These are phyloP conservation scores for Ramalina peruviana DNA, from an alignment of 495 filamentous ascomycete species.

Conservation along the genomic window DNA sequence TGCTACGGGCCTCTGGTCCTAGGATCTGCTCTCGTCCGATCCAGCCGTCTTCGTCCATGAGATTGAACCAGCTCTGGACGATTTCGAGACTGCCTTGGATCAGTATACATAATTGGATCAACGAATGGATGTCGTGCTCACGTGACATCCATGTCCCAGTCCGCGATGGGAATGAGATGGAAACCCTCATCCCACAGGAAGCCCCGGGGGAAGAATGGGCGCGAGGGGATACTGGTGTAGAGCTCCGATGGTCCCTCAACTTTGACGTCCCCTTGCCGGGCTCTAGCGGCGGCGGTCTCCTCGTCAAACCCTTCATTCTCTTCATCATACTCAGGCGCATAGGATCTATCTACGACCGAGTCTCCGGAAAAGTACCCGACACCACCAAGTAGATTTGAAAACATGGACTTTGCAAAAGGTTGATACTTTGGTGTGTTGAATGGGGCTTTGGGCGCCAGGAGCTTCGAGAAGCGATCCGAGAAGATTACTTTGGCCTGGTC, in stretches of 20 bases:
- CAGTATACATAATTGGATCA: neutral
- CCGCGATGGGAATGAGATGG: slow-evolving; percentile 79
- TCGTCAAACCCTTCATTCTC: slow-evolving; percentile 97
- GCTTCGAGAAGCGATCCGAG: slow-evolving; percentile 53
- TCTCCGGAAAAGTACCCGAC: slow-evolving; percentile 92
- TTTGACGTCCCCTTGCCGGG: slow-evolving; percentile 39
- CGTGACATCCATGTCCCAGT: slow-evolving; percentile 87
- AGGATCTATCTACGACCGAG: slow-evolving; percentile 75
- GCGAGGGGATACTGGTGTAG: slow-evolving; percentile 83
- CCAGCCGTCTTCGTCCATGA: slow-evolving; percentile 97
- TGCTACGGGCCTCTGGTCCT: slow-evolving; percentile 84
- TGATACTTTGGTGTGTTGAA: slow-evolving; percentile 61
- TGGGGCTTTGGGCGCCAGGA: slow-evolving; percentile 62
- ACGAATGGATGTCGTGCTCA: slow-evolving; percentile 20
- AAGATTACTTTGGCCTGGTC: slow-evolving; percentile 51
- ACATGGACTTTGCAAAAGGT: slow-evolving; percentile 74
- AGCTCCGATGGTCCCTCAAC: slow-evolving; percentile 78
- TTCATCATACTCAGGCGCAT: slow-evolving; percentile 83
- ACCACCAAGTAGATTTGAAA: slow-evolving; percentile 87
- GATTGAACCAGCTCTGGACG: slow-evolving; percentile 86
- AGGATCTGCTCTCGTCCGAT: slow-evolving; percentile 95
- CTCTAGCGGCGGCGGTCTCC: slow-evolving; percentile 65
- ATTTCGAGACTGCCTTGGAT: slow-evolving; percentile 47
- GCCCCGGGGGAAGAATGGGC: slow-evolving; percentile 90
- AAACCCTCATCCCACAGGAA: slow-evolving; percentile 99